Percentiles rank a stretch among this genome's conserved stretches.
Conservation (phyloP, 139 green algal species). For the Closterium sp. region DNA sequence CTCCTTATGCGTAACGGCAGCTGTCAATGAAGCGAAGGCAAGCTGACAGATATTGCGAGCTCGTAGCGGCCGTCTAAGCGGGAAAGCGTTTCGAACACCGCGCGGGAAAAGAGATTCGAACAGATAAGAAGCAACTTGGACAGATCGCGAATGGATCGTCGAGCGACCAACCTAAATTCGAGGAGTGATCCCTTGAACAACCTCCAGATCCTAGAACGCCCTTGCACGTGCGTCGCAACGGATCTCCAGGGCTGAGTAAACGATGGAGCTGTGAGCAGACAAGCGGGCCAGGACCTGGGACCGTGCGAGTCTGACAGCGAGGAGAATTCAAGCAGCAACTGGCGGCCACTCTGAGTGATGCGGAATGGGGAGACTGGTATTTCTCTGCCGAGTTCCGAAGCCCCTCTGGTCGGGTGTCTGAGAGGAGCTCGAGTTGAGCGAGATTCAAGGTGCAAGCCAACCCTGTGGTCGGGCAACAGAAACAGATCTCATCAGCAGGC, state of each 20-base stretch:
- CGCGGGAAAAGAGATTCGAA: background rate
- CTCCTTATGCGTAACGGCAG: background rate
- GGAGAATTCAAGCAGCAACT: background rate
- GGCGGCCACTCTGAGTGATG: too few species aligned
- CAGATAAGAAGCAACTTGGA: too few species aligned
- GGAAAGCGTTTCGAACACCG: background rate
- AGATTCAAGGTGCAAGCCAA: too few species aligned
- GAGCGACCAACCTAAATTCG: background rate
- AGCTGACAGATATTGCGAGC: background rate
- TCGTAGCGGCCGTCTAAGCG: background rate
- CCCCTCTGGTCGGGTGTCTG: too few species aligned
- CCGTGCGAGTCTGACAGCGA: background rate
- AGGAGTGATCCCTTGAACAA: background rate
- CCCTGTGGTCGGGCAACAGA: too few species aligned
- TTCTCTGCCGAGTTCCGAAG: too few species aligned
- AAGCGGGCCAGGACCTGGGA: background rate
- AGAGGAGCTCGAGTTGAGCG: too few species aligned
- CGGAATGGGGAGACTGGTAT: too few species aligned
- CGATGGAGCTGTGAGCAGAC: background rate
- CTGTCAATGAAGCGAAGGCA: background rate
- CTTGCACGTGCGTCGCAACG: background rate
- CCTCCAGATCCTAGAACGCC: background rate
- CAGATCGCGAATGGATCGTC: too few species aligned
- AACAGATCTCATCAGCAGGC: background rate
- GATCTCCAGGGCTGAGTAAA: background rate